These are phyloP conservation scores for Eimeria maxima DNA, from an alignment of 169 alveolate genomes.

Conservation along the genomic window DNA sequence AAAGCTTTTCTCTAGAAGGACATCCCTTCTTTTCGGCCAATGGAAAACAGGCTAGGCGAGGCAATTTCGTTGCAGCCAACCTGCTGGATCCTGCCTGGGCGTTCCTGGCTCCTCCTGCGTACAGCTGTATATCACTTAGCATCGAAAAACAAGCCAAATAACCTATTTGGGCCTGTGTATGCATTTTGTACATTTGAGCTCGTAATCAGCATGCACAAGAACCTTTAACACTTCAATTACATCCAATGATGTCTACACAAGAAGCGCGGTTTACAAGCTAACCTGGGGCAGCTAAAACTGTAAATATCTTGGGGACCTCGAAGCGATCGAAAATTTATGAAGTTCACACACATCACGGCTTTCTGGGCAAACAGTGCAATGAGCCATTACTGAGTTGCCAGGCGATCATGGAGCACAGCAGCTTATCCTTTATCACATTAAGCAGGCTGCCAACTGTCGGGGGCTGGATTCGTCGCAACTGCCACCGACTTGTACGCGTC, in stretches of 20 bases:
- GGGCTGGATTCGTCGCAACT: not conserved
- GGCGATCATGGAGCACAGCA: not conserved
- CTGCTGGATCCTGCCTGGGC: not conserved
- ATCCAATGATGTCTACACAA: not conserved
- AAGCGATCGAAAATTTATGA: not conserved
- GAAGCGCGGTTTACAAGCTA: not conserved
- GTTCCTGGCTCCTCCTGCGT: not conserved
- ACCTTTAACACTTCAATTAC: not conserved
- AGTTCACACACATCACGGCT: not conserved
- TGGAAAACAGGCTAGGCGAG: not conserved
- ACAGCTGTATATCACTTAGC: not conserved
- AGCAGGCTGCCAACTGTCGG: not conserved
- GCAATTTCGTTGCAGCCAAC: not conserved
- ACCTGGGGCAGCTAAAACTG: not conserved
- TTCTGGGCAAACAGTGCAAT: not conserved
- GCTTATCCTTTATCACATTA: not conserved
- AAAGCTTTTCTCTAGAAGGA: not conserved
- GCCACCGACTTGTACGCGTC: constrained; percentile 21
- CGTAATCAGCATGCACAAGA: not conserved
- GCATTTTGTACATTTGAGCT: not conserved
- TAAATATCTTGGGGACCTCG: not conserved
- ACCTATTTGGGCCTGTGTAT: not conserved
- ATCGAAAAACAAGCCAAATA: not conserved
- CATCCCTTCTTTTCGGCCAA: not conserved
- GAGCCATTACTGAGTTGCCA: not conserved